phyloP scores from a whole-genome alignment of 1,139 yeast species.

The Martiniozyma asiatica region DNA sequence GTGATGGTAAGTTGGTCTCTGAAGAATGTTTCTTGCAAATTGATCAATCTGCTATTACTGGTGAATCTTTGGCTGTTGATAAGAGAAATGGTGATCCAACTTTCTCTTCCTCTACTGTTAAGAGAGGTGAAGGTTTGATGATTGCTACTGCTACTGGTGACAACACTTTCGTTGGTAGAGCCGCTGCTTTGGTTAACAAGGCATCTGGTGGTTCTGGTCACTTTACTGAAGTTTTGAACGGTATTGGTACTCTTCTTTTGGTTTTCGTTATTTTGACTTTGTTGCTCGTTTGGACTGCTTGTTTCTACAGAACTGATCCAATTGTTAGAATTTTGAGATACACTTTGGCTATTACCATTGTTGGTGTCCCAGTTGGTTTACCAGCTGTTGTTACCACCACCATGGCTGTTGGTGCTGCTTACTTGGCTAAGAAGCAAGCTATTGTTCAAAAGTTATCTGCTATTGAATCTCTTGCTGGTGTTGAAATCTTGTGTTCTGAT shows the following conservation, averaged over 20 bases:
- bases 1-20: slow-evolving; percentile 88
- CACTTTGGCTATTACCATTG: slow-evolving; percentile 94
- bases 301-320: slow-evolving; percentile 87
- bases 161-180: slow-evolving; percentile 87
- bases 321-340: slow-evolving; percentile 88
- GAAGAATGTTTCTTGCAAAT: slow-evolving; percentile 85
- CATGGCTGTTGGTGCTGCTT: slow-evolving; percentile 99
- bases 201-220: slow-evolving; percentile 93
- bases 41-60: slow-evolving; percentile 97
- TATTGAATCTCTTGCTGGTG: slow-evolving; percentile 90
- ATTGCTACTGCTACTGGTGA: slow-evolving; percentile 95
- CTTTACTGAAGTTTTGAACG: slow-evolving; percentile 95
- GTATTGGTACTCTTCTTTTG: slow-evolving; percentile 88
- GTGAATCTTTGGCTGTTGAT: slow-evolving; percentile 95
- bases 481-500: slow-evolving; percentile 96
- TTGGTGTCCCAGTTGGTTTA: slow-evolving; percentile 99
- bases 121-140: slow-evolving; percentile 96
- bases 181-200: slow-evolving; percentile 87
- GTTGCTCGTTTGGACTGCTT: slow-evolving; percentile 84
- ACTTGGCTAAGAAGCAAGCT: slow-evolving; percentile 96
- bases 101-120: slow-evolving; percentile 91
- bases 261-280: slow-evolving; percentile 83
- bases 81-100: slow-evolving; percentile 80
- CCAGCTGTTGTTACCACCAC: slow-evolving; percentile 99
- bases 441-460: slow-evolving; percentile 97